phyloP scores from a whole-genome alignment of 1,139 yeast genomes.

The Blastobotrys proliferans region DNA sequence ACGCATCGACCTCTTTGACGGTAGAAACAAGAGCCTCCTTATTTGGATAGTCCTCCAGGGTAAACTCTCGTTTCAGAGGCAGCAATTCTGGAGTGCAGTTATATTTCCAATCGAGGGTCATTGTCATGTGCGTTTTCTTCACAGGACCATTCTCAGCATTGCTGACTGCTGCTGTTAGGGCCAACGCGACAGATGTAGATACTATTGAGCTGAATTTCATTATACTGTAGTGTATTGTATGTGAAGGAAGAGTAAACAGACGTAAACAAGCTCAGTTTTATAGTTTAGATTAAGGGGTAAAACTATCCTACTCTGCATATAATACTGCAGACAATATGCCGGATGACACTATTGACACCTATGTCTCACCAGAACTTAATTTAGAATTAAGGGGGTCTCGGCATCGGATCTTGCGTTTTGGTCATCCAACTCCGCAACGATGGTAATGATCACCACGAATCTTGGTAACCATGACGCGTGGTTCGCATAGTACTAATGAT shows the following conservation, averaged over 20 bases:
- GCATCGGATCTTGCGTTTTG: too few relatives aligned
- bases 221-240: neutral
- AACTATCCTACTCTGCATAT: too few relatives aligned
- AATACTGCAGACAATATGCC: too few relatives aligned
- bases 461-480: too few relatives aligned
- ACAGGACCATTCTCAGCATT: neutral
- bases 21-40: neutral
- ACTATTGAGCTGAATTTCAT: neutral
- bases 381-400: too few relatives aligned
- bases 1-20: conserved; percentile 4
- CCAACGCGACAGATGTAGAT: neutral
- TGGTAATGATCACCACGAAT: too few relatives aligned
- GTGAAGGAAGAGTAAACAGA: neutral
- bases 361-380: too few relatives aligned
- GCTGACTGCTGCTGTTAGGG: neutral
- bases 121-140: conserved; percentile 1
- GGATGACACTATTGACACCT: too few relatives aligned
- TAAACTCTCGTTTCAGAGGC: conserved; percentile 8
- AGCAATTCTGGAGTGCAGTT: conserved; percentile 10
- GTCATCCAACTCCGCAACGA: too few relatives aligned
- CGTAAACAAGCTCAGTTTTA: too few relatives aligned
- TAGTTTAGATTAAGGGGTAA: too few relatives aligned
- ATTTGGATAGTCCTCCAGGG: neutral
- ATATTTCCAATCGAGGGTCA: conserved; percentile 6
- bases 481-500: too few relatives aligned